A percentile compares a stretch with the other conserved stretches of the same genome.
phyloP scores from a whole-genome alignment of 495 filamentous ascomycete genomes.

The Neurospora sp. region DNA sequence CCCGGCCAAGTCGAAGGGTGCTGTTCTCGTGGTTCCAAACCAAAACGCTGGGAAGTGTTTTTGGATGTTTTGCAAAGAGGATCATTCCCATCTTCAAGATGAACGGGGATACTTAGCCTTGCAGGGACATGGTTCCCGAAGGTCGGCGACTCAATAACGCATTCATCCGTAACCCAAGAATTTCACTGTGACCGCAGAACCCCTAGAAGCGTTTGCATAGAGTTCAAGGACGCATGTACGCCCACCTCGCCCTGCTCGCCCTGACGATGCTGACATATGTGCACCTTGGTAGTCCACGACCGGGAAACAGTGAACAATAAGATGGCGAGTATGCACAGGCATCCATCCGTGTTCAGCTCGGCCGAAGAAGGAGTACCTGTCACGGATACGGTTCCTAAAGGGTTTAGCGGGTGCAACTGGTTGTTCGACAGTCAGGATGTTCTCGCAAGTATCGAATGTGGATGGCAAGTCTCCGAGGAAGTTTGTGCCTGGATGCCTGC shows the following conservation, averaged over 20 bases:
- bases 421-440: neutral
- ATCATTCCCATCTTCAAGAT: neutral
- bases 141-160: neutral
- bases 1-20: neutral
- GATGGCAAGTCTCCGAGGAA: neutral
- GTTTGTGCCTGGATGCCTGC: neutral
- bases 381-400: neutral
- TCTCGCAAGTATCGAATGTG: neutral
- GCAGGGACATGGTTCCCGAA: neutral
- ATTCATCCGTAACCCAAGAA: neutral
- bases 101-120: neutral
- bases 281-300: neutral
- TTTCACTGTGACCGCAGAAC: neutral
- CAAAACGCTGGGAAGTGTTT: neutral
- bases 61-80: neutral
- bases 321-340: neutral
- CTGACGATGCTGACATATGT: neutral
- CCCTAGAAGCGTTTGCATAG: neutral
- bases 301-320: neutral
- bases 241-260: neutral
- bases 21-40: neutral
- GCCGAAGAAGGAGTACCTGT: neutral
- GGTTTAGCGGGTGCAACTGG: neutral
- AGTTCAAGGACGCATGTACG: neutral
- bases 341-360: neutral